Conservation (phyloP, 2,329 filamentous ascomycete genomes). For the Calonectria pteridis region DNA sequence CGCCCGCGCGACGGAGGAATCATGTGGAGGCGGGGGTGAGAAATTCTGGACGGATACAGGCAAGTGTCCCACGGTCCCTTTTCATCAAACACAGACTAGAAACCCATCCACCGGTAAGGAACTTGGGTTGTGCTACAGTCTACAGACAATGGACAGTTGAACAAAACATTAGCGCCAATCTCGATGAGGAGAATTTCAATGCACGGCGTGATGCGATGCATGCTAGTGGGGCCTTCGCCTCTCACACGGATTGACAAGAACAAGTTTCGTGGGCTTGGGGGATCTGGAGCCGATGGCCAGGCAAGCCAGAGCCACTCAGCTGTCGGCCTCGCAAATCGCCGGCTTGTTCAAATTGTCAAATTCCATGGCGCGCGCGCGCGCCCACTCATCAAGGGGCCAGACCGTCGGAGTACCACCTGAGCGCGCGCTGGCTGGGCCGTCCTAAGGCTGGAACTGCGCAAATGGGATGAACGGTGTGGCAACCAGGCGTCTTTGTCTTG, state of each 20-base stretch:
- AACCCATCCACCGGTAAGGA: not conserved
- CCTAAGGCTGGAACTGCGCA: not conserved
- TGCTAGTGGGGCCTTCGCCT: slow-evolving; percentile 15
- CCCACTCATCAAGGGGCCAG: slow-evolving; percentile 20
- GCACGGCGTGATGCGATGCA: slow-evolving; percentile 20
- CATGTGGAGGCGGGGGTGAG: not conserved
- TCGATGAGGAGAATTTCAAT: slow-evolving; percentile 8
- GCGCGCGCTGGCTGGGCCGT: not conserved
- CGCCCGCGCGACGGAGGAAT: not conserved
- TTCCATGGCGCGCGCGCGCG: slow-evolving; percentile 30
- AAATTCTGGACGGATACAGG: not conserved
- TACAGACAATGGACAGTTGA: slow-evolving; percentile 15
- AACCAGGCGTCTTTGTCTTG: not conserved
- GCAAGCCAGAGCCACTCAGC: slow-evolving; percentile 2
- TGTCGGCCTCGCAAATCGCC: slow-evolving; percentile 5
- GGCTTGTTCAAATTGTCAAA: slow-evolving; percentile 21
- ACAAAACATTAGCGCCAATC: slow-evolving; percentile 6
- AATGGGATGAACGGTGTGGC: slow-evolving; percentile 18
- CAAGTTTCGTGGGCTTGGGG: slow-evolving; percentile 17
- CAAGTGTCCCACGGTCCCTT: slow-evolving; percentile 4
- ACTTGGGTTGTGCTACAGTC: not conserved
- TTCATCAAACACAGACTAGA: slow-evolving; percentile 11
- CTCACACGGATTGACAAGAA: slow-evolving; percentile 18
- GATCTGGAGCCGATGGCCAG: slow-evolving; percentile 19
- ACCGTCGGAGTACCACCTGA: slow-evolving; percentile 2